Percentiles rank a stretch among this genome's conserved stretches.
These are phyloP conservation scores for Coemansia sp. DNA, from an alignment of 192 early-diverging fungal genomes.

Conservation along the genomic window DNA sequence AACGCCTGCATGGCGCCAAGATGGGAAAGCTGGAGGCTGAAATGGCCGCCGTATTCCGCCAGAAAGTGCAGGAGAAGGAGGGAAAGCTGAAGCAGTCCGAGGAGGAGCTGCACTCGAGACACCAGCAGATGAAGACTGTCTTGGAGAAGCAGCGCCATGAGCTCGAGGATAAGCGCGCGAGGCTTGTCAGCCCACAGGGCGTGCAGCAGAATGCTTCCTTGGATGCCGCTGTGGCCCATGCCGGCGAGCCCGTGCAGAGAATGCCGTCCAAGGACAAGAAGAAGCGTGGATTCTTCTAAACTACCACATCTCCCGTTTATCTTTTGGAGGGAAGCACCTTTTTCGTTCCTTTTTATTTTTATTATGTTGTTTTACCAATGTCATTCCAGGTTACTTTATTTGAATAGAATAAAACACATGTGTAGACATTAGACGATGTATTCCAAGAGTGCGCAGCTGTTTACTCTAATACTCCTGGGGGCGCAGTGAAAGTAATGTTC, in stretches of 20 bases:
- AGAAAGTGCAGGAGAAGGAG: slow-evolving; percentile 98
- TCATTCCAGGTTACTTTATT: too few species aligned
- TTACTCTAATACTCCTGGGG: too few species aligned
- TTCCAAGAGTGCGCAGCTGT: too few species aligned
- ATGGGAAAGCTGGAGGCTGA: slow-evolving; percentile 96
- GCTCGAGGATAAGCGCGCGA: slow-evolving; percentile 87
- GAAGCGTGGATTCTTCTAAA: slow-evolving; percentile 46
- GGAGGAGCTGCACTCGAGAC: slow-evolving; percentile 91
- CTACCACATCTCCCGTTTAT: neutral
- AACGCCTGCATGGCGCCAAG: slow-evolving; percentile 83
- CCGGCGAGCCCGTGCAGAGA: slow-evolving; percentile 10
- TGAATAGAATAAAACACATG: too few species aligned
- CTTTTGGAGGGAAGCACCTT: neutral
- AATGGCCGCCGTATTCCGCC: slow-evolving; percentile 97
- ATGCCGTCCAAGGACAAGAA: slow-evolving; percentile 39
- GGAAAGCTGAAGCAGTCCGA: slow-evolving; percentile 93
- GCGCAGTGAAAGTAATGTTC: too few species aligned
- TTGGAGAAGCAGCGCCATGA: slow-evolving; percentile 91
- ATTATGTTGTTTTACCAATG: neutral
- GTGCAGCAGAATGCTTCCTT: neutral
- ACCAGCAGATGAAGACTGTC: slow-evolving; percentile 95
- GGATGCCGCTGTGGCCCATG: neutral
- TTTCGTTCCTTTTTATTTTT: neutral
- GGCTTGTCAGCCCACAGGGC: slow-evolving; percentile 54
- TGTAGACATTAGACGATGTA: too few species aligned